A percentile compares a stretch with the other conserved stretches of the same genome.
These are phyloP conservation scores for Penicillium odoratum DNA, from an alignment of 495 filamentous ascomycete species.

Conservation along the genomic window DNA sequence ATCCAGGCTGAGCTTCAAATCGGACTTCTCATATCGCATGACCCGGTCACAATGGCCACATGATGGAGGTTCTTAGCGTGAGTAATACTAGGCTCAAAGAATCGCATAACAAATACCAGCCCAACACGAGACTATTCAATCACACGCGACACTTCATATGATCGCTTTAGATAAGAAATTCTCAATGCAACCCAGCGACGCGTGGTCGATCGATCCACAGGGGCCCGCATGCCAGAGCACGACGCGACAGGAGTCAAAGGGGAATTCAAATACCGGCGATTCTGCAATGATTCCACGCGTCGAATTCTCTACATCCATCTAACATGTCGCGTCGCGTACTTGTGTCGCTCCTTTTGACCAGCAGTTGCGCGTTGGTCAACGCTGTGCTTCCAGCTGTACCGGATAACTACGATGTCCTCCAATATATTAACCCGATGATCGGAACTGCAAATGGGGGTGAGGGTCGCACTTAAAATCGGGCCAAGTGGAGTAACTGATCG, in stretches of 20 bases:
- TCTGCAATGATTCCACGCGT: background rate
- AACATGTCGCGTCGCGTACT: slow-evolving; percentile 15
- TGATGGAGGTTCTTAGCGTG: no score
- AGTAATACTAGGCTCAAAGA: no score
- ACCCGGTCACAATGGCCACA: no score
- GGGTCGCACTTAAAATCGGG: no score
- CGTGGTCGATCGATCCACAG: slow-evolving; percentile 29
- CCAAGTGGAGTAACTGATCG: background rate
- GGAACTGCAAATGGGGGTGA: slow-evolving; percentile 60
- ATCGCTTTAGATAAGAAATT: background rate
- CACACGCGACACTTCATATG: background rate
- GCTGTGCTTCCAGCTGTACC: slow-evolving; percentile 12
- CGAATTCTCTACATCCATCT: slow-evolving; percentile 1
- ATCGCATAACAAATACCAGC: background rate
- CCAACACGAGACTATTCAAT: background rate
- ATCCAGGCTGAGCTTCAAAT: no score
- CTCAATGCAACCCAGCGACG: slow-evolving; percentile 17
- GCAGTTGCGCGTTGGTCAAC: slow-evolving; percentile 16
- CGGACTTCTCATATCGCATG: no score
- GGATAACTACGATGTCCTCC: slow-evolving; percentile 44
- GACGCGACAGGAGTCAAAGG: slow-evolving; percentile 11
- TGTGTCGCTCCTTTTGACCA: slow-evolving; percentile 20
- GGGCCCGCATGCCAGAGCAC: slow-evolving; percentile 18
- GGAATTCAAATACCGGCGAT: slow-evolving; percentile 18
- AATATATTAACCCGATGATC: slow-evolving; percentile 59